Evolutionary conservation across 352 stramenopile genomes (phyloP), one percentile per base, ranked within the genome.

Genomic region (Hyaloperonospora arabidopsidis): DNA sequence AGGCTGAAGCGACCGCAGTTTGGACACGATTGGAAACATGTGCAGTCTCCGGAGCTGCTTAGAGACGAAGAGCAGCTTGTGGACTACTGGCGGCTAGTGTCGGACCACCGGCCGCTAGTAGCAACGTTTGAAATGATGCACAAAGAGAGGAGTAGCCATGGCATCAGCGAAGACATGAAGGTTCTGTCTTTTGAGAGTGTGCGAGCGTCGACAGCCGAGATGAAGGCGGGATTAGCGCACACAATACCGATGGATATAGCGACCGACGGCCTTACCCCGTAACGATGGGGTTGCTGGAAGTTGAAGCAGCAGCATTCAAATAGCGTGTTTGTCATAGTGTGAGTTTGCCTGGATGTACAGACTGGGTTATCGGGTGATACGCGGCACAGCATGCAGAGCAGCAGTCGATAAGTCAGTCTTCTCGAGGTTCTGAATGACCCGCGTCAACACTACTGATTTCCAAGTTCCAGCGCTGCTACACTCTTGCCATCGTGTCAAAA

Each of bases 51-150:
- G 2, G 22, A 77, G 40, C 70, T 78, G 35, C 58, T 72, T 12
- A 54, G 55, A 18, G 72, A 86, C 32, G 75, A 86, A 21, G 59
- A 85, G 49, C 67, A 71, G 48, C 65, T 87, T 44, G 79, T 93
- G 46, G 74, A 93, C 58, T 91, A 90, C 50, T 93, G 83, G 83
- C 70, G 78, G 23, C 72, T 91, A 62, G 72, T 93, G 40, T 93
- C 83, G 46, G 78, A 89, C 59, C 79, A 89, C 61, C 70, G 79
- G 1, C 79, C 79, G 36, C 67, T 89, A 2, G 74, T 89, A 23
- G 71, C 76, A 18, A 70, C 57, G n/a, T 89, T 89, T 44, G 61
- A 87, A 23, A 60, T 87, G 48, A 40, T 65, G 43, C 61, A 72
- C 28, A 47, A 45, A 13, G 36, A 47, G 1, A 32, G 25, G 25